A percentile compares a stretch with the other conserved stretches of the same genome.
Conservation (phyloP, 305 asterid genomes). For the Plantago lanceolata region DNA sequence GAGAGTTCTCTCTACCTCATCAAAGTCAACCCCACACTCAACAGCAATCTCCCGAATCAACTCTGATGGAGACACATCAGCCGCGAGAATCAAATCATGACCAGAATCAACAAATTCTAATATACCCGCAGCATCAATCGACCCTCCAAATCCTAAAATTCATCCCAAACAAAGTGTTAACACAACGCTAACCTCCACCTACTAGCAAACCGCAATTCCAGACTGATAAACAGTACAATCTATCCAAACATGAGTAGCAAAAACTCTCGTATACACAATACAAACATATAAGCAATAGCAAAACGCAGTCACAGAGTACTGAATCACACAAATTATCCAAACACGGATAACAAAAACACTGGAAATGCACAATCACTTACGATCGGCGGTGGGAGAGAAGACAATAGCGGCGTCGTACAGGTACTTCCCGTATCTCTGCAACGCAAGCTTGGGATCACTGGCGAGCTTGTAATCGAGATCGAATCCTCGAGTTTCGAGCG, state of each 20-base stretch:
- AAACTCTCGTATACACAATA: not conserved
- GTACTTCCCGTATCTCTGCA: conserved; percentile 69
- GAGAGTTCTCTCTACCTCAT: conserved; percentile 48
- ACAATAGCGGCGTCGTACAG: conserved; percentile 55
- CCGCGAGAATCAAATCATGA: conserved; percentile 67
- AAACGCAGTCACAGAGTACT: not conserved
- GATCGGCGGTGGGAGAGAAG: conserved; percentile 62
- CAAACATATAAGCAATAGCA: not conserved
- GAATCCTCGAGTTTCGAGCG: conserved; percentile 48
- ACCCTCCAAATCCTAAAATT: conserved; percentile 83
- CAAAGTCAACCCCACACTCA: conserved; percentile 83
- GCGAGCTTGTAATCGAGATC: conserved; percentile 73
- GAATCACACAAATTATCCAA: not conserved
- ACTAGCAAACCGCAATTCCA: not conserved
- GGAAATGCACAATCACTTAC: conserved; percentile 31
- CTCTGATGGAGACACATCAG: conserved; percentile 64
- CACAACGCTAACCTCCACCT: not conserved
- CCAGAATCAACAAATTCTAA: conserved; percentile 75
- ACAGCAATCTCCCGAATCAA: conserved; percentile 61
- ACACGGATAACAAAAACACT: not conserved
- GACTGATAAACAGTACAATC: not conserved
- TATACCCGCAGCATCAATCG: conserved; percentile 46
- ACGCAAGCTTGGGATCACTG: conserved; percentile 62
- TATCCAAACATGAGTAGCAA: not conserved
- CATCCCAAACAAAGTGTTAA: conserved; percentile 11